A percentile compares a stretch with the other conserved stretches of the same genome.
These are phyloP conservation scores for Didymella sp. DNA, from an alignment of 2,329 filamentous ascomycete genomes.

Conservation along the genomic window DNA sequence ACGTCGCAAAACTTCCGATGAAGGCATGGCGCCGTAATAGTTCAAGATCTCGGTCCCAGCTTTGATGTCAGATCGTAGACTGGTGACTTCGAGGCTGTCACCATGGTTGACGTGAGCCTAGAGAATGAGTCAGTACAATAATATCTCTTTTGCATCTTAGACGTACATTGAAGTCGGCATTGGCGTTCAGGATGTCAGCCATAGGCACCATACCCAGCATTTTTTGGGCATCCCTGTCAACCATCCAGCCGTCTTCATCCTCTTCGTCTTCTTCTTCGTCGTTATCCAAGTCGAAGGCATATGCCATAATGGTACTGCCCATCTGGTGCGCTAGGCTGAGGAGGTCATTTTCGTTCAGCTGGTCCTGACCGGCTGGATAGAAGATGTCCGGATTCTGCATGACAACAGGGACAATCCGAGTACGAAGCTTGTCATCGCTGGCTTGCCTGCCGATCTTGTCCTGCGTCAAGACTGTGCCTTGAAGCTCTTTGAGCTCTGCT, in stretches of 20 bases:
- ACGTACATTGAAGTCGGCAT: constrained; percentile 34
- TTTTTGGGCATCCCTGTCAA: constrained; percentile 31
- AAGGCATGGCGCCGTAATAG: constrained; percentile 34
- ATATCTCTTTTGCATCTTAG: too few species aligned
- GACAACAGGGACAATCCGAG: constrained; percentile 26
- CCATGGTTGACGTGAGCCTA: constrained; percentile 37
- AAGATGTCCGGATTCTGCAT: constrained; percentile 19
- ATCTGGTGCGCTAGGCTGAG: constrained; percentile 32
- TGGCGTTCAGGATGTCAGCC: constrained; percentile 35
- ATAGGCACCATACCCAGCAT: constrained; percentile 38
- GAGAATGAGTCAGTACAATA: background rate
- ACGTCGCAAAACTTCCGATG: constrained; percentile 31
- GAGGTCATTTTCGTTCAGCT: constrained; percentile 20
- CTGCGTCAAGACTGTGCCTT: constrained; percentile 27
- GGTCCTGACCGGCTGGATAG: constrained; percentile 10
- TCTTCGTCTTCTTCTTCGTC: constrained; percentile 27
- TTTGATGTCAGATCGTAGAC: constrained; percentile 22
- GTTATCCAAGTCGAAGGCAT: constrained; percentile 34
- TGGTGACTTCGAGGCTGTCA: constrained; percentile 26
- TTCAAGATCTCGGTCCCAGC: constrained; percentile 31
- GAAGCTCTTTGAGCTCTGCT: constrained; percentile 28
- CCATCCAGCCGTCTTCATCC: constrained; percentile 35
- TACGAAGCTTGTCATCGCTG: constrained; percentile 28
- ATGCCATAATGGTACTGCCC: constrained; percentile 35
- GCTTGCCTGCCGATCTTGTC: constrained; percentile 34